phyloP scores from a whole-genome alignment of 2,329 filamentous ascomycete species.

The Pseudomassariella vexata region DNA sequence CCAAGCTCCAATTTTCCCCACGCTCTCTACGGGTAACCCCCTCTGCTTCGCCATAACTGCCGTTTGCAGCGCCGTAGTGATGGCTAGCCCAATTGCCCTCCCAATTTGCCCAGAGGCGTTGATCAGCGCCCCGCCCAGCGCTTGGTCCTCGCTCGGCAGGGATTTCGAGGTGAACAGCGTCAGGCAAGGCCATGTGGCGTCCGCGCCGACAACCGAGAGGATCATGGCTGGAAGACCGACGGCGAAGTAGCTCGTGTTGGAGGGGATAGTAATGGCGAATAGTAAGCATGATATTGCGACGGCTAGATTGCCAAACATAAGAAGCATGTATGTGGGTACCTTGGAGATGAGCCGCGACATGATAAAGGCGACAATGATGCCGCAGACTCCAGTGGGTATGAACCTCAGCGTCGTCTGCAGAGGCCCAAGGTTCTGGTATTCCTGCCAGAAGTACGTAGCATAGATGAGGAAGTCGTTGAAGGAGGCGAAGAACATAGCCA shows the following conservation, averaged over 20 bases:
- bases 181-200: slow-evolving; percentile 60
- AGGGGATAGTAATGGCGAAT: slow-evolving; percentile 58
- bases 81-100: slow-evolving; percentile 58
- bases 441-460: slow-evolving; percentile 66
- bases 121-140: slow-evolving; percentile 61
- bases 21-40: slow-evolving; percentile 35
- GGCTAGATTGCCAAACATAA: slow-evolving; percentile 51
- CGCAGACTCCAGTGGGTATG: slow-evolving; percentile 58
- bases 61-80: slow-evolving; percentile 60
- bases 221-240: slow-evolving; percentile 63
- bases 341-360: slow-evolving; percentile 51
- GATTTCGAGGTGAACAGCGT: slow-evolving; percentile 61
- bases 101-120: slow-evolving; percentile 63
- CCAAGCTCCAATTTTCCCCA: slow-evolving; percentile 34
- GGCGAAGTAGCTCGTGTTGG: slow-evolving; percentile 59
- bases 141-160: slow-evolving; percentile 58
- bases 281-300: slow-evolving; percentile 52
- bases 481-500: slow-evolving; percentile 59
- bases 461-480: slow-evolving; percentile 66
- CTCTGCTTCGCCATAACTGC: slow-evolving; percentile 49
- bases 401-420: slow-evolving; percentile 66
- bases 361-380: slow-evolving; percentile 49
- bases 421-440: slow-evolving; percentile 55
- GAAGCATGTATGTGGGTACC: slow-evolving; percentile 52
- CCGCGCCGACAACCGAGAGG: slow-evolving; percentile 58